Conservation (phyloP, 2,329 filamentous ascomycete species). For the Neonectria ditissima region DNA sequence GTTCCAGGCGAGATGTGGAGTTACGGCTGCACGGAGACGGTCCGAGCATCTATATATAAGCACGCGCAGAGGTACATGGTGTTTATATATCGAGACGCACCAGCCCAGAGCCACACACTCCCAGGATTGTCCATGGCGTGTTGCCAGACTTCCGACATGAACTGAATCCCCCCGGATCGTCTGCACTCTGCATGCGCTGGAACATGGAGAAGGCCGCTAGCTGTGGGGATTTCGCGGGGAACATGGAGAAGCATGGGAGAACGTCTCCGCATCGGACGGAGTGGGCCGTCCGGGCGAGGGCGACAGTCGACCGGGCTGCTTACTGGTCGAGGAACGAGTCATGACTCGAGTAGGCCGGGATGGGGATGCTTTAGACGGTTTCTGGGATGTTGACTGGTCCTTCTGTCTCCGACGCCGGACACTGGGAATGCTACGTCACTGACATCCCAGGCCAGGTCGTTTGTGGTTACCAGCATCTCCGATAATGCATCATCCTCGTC, state of each 20-base stretch:
- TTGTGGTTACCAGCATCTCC: background rate
- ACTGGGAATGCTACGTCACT: background rate
- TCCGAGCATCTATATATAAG: constrained; percentile 4
- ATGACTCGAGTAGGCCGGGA: constrained; percentile 17
- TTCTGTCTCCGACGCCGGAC: background rate
- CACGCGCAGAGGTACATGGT: background rate
- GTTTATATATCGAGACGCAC: constrained; percentile 6
- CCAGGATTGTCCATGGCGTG: background rate
- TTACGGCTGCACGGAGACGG: constrained; percentile 4
- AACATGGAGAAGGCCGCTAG: constrained; percentile 24
- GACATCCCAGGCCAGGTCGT: too few species aligned
- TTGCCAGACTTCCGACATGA: constrained; percentile 3
- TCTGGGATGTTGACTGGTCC: background rate
- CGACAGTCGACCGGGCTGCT: constrained; percentile 16
- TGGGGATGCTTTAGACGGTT: background rate
- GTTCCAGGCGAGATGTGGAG: background rate
- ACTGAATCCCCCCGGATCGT: constrained; percentile 17
- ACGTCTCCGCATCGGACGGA: constrained; percentile 7
- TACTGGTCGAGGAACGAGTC: background rate
- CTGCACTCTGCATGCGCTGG: constrained; percentile 11
- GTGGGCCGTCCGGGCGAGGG: constrained; percentile 24
- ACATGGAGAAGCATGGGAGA: constrained; percentile 18
- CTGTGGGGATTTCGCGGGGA: constrained; percentile 22
- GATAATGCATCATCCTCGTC: background rate
- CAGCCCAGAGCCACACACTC: constrained; percentile 6